Evolutionary conservation across 108 stramenopile genomes (phyloP), one percentile per base, ranked within the genome.

Genomic region (Stephanodiscus triporus): DNA sequence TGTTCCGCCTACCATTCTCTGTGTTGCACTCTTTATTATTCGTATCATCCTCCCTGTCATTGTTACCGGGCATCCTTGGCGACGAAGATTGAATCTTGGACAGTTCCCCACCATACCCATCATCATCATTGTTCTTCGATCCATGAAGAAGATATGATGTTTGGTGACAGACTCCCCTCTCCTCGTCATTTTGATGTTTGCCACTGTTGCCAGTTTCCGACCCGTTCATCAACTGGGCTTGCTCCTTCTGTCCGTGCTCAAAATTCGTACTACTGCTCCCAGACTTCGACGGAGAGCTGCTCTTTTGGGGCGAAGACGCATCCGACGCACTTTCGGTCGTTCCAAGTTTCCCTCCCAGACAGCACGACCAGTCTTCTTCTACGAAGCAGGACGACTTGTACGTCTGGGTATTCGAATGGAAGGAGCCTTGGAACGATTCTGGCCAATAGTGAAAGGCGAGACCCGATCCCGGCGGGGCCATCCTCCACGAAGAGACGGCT

Each of bases 221-320:
- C 43, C 10, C 43, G 14, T 36, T 23, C 4, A 17, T 57, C 55
- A n/a, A 17, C 9, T 53, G 68, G 24, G 34, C 4, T 45, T 19
- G 20, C 2, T 54, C 53, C n/a, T 76, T 63, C 34, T 76, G 75
- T 10, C 75, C 75, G 42, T 76, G 57, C 66, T 76, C 75, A 53
- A 68, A 68, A 26, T 61, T 30, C 10, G 59, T 76, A 50, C 59
- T 54, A 49, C 59, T 68, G 30, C 58, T 50, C 27, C 60, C 59
- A 4, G 70, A 66, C 49, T 68, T 76, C 4, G 66, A 43, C 40
- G 66, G 66, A 43, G 74, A 68, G n/a, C 23, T 27, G 23, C 45
- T 62, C 37, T 76, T 53, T 37, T 48, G 68, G 16, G 55, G 55
- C 27, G 68, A 55, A 11, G 55, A 26, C 11, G 68, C 40, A 16